Evolutionary conservation across 495 filamentous ascomycete genomes (phyloP).

Genomic region (Copromyces sp.): DNA sequence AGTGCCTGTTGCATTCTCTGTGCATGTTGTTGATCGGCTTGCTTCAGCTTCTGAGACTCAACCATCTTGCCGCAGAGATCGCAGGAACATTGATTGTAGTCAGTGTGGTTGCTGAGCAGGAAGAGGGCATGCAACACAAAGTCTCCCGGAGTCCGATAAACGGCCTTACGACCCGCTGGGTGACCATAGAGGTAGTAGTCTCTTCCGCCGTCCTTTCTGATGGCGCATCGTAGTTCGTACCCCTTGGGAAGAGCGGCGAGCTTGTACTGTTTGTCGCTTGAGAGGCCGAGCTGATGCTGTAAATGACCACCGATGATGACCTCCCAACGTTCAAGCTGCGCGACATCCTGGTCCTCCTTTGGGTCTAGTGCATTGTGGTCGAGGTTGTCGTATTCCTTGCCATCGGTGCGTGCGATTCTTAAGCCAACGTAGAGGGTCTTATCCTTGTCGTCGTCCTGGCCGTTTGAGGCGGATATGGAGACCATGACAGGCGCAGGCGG

Average conservation of each 20-base stretch:
- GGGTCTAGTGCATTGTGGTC: constrained; percentile 14
- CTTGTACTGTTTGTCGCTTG: constrained; percentile 20
- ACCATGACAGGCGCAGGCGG: not conserved
- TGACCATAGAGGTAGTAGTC: constrained; percentile 37
- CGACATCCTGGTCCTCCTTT: constrained; percentile 16
- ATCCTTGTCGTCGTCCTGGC: not conserved
- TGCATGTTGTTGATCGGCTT: not conserved
- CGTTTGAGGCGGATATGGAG: not conserved
- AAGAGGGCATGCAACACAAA: constrained; percentile 33
- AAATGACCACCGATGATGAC: constrained; percentile 24
- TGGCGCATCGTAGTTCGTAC: constrained; percentile 22
- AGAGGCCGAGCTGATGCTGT: constrained; percentile 12
- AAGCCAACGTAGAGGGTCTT: constrained; percentile 18
- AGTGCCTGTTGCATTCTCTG: constrained; percentile 29
- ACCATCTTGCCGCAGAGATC: constrained; percentile 20
- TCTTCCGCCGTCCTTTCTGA: constrained; percentile 14
- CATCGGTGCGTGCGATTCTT: constrained; percentile 21
- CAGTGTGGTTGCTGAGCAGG: constrained; percentile 22
- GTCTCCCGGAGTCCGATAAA: constrained; percentile 30
- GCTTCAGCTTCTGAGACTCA: constrained; percentile 4
- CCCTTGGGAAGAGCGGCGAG: constrained; percentile 22
- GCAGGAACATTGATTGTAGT: constrained; percentile 27
- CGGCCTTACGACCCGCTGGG: constrained; percentile 22
- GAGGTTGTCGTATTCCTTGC: constrained; percentile 13
- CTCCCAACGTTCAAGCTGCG: constrained; percentile 23